Evolutionary conservation across 257 asterid genomes (phyloP).

Genomic region (Solanum ossicruentum): DNA sequence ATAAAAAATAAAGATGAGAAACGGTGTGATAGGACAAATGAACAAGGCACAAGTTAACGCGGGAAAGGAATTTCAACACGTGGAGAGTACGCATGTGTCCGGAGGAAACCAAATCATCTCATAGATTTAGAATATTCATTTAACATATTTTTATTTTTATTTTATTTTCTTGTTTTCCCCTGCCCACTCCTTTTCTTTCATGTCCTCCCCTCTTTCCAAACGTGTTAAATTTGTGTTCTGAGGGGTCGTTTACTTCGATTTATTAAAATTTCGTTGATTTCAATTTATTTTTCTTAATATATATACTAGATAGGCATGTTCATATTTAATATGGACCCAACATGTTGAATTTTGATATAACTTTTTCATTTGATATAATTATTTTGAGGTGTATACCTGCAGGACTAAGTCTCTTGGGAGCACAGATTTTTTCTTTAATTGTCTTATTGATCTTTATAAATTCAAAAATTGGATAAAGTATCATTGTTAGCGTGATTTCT

Average conservation of each 20-base stretch:
- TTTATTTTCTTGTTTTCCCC: neutral
- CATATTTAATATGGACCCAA: no score
- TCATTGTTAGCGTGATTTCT: no score
- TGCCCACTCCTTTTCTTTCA: neutral
- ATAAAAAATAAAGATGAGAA: neutral
- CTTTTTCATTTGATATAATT: no score
- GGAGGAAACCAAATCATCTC: slow-evolving; percentile 3
- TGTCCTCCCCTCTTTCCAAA: neutral
- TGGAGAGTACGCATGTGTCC: slow-evolving; percentile 26
- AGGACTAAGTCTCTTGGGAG: no score
- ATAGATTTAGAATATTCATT: neutral
- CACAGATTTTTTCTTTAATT: no score
- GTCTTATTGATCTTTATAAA: no score
- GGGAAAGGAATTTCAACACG: slow-evolving; percentile 51
- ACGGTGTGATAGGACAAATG: neutral
- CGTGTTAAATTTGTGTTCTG: neutral
- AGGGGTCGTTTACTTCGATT: neutral
- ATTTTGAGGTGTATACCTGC: no score
- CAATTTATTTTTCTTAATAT: no score
- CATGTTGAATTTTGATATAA: no score
- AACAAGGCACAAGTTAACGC: slow-evolving; percentile 23
- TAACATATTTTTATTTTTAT: neutral
- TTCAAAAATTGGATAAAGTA: no score
- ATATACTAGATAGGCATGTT: no score
- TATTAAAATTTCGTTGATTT: no score